Evolutionary conservation across 345 rosid species (phyloP).

Genomic region (Rhodamnia rubescens): DNA sequence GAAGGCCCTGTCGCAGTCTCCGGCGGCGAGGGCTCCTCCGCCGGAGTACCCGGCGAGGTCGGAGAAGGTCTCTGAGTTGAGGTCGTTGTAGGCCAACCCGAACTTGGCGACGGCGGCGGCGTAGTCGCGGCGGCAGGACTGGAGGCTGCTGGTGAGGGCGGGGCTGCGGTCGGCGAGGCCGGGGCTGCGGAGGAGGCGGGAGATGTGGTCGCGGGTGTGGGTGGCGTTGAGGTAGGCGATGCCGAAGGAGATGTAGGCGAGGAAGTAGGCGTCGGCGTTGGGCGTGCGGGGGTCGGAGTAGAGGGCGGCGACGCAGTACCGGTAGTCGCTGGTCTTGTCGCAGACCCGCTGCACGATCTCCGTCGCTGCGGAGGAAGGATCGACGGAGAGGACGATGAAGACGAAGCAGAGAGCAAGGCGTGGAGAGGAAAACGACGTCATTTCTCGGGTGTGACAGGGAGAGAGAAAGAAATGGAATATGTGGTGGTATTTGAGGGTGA

Average conservation of each 20-base stretch:
- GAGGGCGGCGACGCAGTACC: constrained; percentile 26
- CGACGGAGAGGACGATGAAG: not conserved
- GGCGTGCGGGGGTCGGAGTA: constrained; percentile 30
- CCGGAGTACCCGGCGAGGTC: constrained; percentile 7
- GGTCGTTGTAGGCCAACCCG: constrained; percentile 16
- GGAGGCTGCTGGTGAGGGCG: constrained; percentile 1
- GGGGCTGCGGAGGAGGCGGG: not conserved
- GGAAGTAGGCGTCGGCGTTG: constrained; percentile 14
- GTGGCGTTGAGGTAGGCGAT: constrained; percentile 22
- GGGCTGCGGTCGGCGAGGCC: not conserved
- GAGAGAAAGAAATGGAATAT: not conserved
- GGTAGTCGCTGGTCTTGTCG: constrained; percentile 10
- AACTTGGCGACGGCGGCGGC: constrained; percentile 6
- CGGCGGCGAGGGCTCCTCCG: constrained; percentile 4
- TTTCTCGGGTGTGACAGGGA: not conserved
- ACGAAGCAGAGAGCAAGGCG: not conserved
- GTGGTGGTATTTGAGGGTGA: not conserved
- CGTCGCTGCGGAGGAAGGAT: not conserved
- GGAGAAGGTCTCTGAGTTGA: constrained; percentile 29
- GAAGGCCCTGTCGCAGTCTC: constrained; percentile 11
- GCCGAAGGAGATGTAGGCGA: constrained; percentile 28
- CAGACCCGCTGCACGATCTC: constrained; percentile 20
- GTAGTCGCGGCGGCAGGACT: constrained; percentile 8
- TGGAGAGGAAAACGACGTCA: not conserved
- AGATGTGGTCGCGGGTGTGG: constrained; percentile 11